Evolutionary conservation across 257 asterid species (phyloP).

Genomic region (Dorcoceras hygrometricum): DNA sequence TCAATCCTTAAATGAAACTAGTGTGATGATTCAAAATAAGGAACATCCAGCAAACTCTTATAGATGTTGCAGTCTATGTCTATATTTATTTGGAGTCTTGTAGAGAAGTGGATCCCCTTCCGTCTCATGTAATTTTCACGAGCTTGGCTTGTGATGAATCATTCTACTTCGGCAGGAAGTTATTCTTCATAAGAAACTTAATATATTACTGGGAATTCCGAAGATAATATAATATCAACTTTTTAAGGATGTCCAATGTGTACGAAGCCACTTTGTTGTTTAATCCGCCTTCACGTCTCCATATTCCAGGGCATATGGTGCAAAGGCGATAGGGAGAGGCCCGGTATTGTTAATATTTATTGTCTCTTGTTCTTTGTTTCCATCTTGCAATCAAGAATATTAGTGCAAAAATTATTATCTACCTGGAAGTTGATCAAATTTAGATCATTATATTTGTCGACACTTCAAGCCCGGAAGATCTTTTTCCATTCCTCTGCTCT

Average conservation of each 20-base stretch:
- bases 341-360: neutral
- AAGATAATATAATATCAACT: neutral
- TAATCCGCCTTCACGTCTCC: neutral
- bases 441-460: conserved; percentile 8
- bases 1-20: too few species aligned
- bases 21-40: neutral
- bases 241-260: neutral
- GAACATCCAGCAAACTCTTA: neutral
- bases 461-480: conserved; percentile 1
- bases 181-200: too few species aligned
- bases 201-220: neutral
- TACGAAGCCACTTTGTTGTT: neutral
- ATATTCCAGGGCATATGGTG: neutral
- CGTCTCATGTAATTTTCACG: too few species aligned
- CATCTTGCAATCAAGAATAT: neutral
- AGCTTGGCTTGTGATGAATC: too few species aligned
- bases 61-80: too few species aligned
- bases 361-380: neutral
- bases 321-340: neutral
- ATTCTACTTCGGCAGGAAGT: too few species aligned
- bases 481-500: neutral
- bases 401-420: neutral
- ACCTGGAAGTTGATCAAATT: neutral
- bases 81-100: too few species aligned
- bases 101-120: too few species aligned